Conservation (phyloP, 768 basidiomycete genomes). For the Boletus rubropictus region DNA sequence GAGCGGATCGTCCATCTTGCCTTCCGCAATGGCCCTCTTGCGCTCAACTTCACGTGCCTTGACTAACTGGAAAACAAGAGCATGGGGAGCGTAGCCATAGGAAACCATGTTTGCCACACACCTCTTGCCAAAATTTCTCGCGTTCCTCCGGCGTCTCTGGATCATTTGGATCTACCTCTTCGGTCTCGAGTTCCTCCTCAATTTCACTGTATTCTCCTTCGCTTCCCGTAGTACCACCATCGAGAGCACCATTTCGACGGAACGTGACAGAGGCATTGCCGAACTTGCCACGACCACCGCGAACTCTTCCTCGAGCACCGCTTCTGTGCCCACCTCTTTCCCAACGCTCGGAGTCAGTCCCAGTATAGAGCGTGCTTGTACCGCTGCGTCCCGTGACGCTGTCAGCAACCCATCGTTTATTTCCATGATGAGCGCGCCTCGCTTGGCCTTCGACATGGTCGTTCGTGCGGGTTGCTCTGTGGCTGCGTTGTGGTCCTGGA, state of each 20-base stretch:
- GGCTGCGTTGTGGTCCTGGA: slow-evolving; percentile 14
- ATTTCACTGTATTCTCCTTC: too few relatives aligned
- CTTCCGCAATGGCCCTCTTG: slow-evolving; percentile 69
- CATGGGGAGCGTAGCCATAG: slow-evolving; percentile 19
- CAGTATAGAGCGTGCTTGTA: slow-evolving; percentile 32
- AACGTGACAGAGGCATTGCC: slow-evolving; percentile 31
- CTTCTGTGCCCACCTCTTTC: slow-evolving; percentile 58
- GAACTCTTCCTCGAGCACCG: slow-evolving; percentile 42
- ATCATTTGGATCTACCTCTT: slow-evolving; percentile 41
- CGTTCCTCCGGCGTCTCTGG: slow-evolving; percentile 45
- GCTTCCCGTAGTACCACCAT: too few relatives aligned
- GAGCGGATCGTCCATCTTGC: slow-evolving; percentile 83
- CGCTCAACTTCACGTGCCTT: slow-evolving; percentile 69
- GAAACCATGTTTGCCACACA: slow-evolving; percentile 31
- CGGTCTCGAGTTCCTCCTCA: slow-evolving; percentile 27
- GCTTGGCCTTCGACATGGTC: slow-evolving; percentile 19
- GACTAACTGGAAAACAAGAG: slow-evolving; percentile 45
- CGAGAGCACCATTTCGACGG: too few relatives aligned
- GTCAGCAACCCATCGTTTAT: slow-evolving; percentile 58
- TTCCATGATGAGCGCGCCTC: slow-evolving; percentile 37
- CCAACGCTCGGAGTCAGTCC: slow-evolving; percentile 49
- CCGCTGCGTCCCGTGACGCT: slow-evolving; percentile 31
- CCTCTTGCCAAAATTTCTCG: slow-evolving; percentile 69
- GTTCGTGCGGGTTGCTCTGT: slow-evolving; percentile 20
- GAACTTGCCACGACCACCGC: slow-evolving; percentile 34